phyloP scores from a whole-genome alignment of 352 stramenopile species.

The Phytophthora brassicae region DNA sequence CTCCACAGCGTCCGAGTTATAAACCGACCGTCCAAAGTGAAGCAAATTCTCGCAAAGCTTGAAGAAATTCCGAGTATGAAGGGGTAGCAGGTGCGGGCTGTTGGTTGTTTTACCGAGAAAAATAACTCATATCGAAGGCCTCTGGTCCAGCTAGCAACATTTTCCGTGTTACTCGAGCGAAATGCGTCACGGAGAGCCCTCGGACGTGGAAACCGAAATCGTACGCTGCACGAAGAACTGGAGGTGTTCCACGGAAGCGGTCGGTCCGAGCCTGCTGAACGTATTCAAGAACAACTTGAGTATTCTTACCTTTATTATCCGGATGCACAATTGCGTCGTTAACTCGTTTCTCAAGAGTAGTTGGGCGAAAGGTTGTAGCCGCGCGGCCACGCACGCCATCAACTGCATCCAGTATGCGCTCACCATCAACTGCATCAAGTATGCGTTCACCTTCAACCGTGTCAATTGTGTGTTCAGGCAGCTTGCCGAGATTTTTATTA shows the following conservation, averaged over 20 bases:
- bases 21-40: background rate
- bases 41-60: background rate
- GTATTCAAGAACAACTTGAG: constrained; percentile 27
- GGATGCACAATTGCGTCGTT: background rate
- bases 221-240: background rate
- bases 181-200: background rate
- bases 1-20: background rate
- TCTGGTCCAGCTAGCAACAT: background rate
- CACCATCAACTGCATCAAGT: too few relatives aligned
- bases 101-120: background rate
- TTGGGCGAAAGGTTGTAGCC: background rate
- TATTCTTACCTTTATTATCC: constrained; percentile 15
- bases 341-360: background rate
- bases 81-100: background rate
- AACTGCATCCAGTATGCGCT: background rate
- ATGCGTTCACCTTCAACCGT: too few relatives aligned
- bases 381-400: background rate
- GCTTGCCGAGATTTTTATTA: too few relatives aligned
- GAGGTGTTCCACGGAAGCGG: background rate
- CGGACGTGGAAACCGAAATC: background rate
- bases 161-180: background rate
- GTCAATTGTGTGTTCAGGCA: too few relatives aligned
- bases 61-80: background rate
- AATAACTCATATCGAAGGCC: background rate
- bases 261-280: constrained; percentile 3